A percentile compares a stretch with the other conserved stretches of the same genome.
These are phyloP conservation scores for Metarhizium humberi DNA, from an alignment of 2,329 filamentous ascomycete genomes.

Conservation along the genomic window DNA sequence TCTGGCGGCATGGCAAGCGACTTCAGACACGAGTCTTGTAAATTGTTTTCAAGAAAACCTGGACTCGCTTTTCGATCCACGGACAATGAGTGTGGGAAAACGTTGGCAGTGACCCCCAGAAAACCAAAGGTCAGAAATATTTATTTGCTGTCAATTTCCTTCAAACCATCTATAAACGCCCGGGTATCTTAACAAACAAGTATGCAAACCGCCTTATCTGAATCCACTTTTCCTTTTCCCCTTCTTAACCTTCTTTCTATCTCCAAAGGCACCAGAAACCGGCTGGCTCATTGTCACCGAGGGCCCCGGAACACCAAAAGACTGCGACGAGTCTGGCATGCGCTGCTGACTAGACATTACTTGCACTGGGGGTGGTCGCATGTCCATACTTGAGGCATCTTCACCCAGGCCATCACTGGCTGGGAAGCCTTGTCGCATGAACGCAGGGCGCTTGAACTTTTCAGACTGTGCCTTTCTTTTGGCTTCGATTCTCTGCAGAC, in stretches of 20 bases:
- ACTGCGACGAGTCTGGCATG: conserved; percentile 24
- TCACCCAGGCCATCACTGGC: conserved; percentile 4
- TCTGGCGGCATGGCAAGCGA: neutral
- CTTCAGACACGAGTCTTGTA: neutral
- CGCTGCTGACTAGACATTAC: conserved; percentile 27
- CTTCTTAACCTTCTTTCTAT: conserved; percentile 34
- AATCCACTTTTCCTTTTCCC: conserved; percentile 33
- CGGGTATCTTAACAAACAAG: neutral
- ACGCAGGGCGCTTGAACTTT: conserved; percentile 21
- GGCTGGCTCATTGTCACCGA: conserved; percentile 36
- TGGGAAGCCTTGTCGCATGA: conserved; percentile 16
- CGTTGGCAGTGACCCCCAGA: no score
- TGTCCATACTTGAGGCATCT: conserved; percentile 7
- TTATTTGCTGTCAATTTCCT: neutral
- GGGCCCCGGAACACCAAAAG: conserved; percentile 17
- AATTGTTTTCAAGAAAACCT: no score
- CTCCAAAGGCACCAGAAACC: conserved; percentile 35
- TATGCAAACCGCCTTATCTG: conserved; percentile 13
- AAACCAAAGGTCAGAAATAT: no score
- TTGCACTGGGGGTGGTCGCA: conserved; percentile 14
- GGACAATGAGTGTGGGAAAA: no score
- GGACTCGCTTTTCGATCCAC: no score
- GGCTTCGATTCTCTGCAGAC: conserved; percentile 22
- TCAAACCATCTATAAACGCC: neutral
- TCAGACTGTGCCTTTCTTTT: conserved; percentile 24